These are phyloP conservation scores for Candida alai DNA, from an alignment of 805 yeast species.

Conservation along the genomic window DNA sequence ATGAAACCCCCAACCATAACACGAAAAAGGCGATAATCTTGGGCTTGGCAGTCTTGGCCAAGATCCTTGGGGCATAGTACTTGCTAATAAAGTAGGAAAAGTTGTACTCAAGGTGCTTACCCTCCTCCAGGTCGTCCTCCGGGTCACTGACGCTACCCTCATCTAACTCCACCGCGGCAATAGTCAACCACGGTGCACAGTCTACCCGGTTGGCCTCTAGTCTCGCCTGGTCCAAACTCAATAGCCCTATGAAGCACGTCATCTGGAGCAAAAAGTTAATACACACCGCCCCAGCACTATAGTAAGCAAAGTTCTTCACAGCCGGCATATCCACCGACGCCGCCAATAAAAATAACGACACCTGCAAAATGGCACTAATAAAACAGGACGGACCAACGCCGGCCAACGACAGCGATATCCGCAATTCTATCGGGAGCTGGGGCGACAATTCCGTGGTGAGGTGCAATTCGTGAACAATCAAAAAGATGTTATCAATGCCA, in stretches of 20 bases:
- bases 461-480: constrained; percentile 76
- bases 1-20: constrained; percentile 62
- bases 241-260: constrained; percentile 73
- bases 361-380: constrained; percentile 71
- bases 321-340: constrained; percentile 92
- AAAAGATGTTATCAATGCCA: constrained; percentile 93
- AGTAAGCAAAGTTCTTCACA: constrained; percentile 86
- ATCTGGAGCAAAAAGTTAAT: constrained; percentile 75
- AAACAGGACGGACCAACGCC: constrained; percentile 85
- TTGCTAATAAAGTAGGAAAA: constrained; percentile 37
- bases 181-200: constrained; percentile 52
- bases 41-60: constrained; percentile 44
- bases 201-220: constrained; percentile 58
- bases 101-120: constrained; percentile 16
- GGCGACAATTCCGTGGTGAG: constrained; percentile 46
- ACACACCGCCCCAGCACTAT: constrained; percentile 81
- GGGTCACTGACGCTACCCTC: constrained; percentile 4
- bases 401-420: constrained; percentile 62
- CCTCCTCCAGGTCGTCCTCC: constrained; percentile 10
- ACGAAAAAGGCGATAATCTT: constrained; percentile 52
- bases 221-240: constrained; percentile 64
- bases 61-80: constrained; percentile 57
- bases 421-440: constrained; percentile 41
- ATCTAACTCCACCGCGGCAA: constrained; percentile 13
- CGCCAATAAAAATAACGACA: constrained; percentile 76